A percentile compares a stretch with the other conserved stretches of the same genome.
Conservation (phyloP, 129 eudicot species). For the Gnaphalium uliginosum region DNA sequence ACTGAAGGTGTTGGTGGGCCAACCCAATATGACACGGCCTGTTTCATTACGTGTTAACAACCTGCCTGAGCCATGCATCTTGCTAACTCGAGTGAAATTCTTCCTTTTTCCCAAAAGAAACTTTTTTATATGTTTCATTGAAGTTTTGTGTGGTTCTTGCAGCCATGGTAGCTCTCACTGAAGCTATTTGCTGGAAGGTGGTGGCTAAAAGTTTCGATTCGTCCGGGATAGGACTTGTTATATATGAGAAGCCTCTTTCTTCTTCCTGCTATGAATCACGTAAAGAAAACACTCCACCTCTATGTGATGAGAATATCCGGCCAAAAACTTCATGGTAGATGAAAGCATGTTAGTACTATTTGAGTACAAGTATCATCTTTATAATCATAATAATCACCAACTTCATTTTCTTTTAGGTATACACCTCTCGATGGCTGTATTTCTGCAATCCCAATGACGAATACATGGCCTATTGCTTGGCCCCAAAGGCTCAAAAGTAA, state of each 20-base stretch:
- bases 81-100: background rate
- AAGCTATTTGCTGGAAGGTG: constrained; percentile 89
- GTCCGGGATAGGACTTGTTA: constrained; percentile 75
- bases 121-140: background rate
- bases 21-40: background rate
- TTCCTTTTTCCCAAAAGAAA: background rate
- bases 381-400: constrained; percentile 8
- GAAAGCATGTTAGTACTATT: background rate
- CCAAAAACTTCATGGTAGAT: constrained; percentile 74
- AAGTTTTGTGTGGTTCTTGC: constrained; percentile 37
- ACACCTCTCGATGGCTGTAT: constrained; percentile 76
- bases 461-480: constrained; percentile 83
- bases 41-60: background rate
- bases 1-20: background rate
- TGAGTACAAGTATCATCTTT: background rate
- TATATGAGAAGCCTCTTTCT: constrained; percentile 86
- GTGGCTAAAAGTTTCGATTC: constrained; percentile 65
- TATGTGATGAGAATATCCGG: constrained; percentile 53
- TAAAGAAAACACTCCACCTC: constrained; percentile 61
- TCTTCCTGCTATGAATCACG: constrained; percentile 73
- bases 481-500: constrained; percentile 72
- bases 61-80: background rate
- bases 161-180: constrained; percentile 85
- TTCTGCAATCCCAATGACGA: constrained; percentile 43
- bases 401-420: constrained; percentile 53